These are phyloP conservation scores for Atkinsonella texensis DNA, from an alignment of 2,329 filamentous ascomycete species.

Conservation along the genomic window DNA sequence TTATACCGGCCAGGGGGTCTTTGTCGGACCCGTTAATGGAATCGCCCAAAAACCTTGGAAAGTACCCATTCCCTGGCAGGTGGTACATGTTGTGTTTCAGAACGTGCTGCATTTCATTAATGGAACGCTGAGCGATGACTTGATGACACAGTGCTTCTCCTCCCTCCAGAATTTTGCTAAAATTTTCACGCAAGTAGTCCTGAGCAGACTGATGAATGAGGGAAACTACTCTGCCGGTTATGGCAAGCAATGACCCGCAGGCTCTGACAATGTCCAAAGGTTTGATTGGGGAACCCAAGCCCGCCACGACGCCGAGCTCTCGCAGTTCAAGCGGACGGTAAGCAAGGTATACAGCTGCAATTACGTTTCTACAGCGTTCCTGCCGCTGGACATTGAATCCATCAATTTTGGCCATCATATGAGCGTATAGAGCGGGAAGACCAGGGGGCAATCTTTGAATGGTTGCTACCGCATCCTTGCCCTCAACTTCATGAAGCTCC, in stretches of 20 bases:
- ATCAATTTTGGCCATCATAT: constrained; percentile 5
- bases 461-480: constrained; percentile 4
- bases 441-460: constrained; percentile 6
- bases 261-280: constrained; percentile 15
- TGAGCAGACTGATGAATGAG: constrained; percentile 33
- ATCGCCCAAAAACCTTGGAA: constrained; percentile 11
- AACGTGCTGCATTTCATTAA: constrained; percentile 18
- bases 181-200: constrained; percentile 21
- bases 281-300: constrained; percentile 8
- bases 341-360: constrained; percentile 12
- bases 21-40: constrained; percentile 5
- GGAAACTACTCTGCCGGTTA: constrained; percentile 18
- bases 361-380: constrained; percentile 4
- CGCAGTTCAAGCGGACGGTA: constrained; percentile 23
- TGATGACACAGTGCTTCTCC: constrained; percentile 15
- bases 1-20: constrained; percentile 11
- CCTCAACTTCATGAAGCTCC: constrained; percentile 6
- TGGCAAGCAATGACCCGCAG: constrained; percentile 26
- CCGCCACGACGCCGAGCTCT: constrained; percentile 19
- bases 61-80: constrained; percentile 13
- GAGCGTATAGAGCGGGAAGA: constrained; percentile 3
- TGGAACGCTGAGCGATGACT: constrained; percentile 22
- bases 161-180: constrained; percentile 17
- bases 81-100: constrained; percentile 25
- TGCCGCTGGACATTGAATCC: background rate